A percentile compares a stretch with the other conserved stretches of the same genome.
Conservation (phyloP, 2,329 filamentous ascomycete genomes). For the Trichoderma sp. region DNA sequence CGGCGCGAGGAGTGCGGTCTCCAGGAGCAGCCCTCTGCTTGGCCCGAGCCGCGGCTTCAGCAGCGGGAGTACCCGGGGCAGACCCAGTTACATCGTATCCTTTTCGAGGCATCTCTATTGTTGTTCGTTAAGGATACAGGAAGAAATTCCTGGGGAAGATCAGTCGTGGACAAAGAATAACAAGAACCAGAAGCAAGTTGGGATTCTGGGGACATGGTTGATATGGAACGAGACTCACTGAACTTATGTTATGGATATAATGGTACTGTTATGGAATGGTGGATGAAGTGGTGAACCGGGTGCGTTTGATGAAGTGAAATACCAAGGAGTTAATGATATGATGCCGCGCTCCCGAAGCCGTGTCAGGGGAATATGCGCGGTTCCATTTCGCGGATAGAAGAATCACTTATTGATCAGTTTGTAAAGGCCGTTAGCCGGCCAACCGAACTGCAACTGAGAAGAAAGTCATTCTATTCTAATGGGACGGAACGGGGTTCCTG, state of each 20-base stretch:
- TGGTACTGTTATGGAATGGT: neutral
- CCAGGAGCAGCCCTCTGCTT: neutral
- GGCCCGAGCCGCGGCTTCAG: constrained; percentile 14
- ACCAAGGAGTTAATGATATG: neutral
- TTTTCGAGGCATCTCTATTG: constrained; percentile 4
- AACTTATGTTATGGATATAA: neutral
- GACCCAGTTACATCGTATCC: constrained; percentile 12
- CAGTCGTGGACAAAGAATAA: neutral
- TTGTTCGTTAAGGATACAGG: neutral
- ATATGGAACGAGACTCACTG: neutral
- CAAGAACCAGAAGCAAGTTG: neutral
- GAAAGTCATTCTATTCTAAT: neutral
- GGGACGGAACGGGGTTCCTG: neutral
- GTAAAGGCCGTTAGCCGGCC: neutral
- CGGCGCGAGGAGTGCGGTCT: constrained; percentile 11
- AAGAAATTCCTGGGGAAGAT: neutral
- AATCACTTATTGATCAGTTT: constrained; percentile 4
- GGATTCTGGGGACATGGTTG: neutral
- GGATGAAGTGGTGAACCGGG: neutral
- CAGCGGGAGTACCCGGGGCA: neutral
- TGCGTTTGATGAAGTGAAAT: neutral
- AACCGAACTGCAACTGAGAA: neutral
- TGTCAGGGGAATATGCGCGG: neutral
- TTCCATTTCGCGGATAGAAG: neutral
- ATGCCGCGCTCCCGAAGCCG: neutral